Base-by-base conservation (phyloP, 108 stramenopile genomes). In the Mayamaea pseudoterrestris region DNA sequence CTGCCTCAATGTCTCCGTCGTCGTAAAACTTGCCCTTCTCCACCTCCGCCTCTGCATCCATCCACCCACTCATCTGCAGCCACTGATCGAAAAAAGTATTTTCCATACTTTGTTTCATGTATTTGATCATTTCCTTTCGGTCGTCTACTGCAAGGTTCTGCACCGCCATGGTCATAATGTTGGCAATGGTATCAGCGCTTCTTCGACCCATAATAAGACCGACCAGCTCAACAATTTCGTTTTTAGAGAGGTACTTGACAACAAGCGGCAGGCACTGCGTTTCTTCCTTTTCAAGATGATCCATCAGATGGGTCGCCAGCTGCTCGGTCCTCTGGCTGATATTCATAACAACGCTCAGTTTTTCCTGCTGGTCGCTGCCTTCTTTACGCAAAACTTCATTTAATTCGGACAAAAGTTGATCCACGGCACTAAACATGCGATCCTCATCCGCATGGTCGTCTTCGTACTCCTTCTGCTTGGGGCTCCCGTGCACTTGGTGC, bases 401-500 rank as follows among this genome's bases (percentile, higher is more conserved):
- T 35, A 89, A 62, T 40, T 52, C 52, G 5, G 64, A 57, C 27
- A 93, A 46, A n/a, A 87, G 30, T 18, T 50, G 42, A 47, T 86
- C 78, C 53, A 93, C 80, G 37, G 64, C 57, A 18, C 57, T 55
- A 53, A 93, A 93, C 81, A 93, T 88, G n/a, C 71, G 58, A 56
- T 89, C 86, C 59, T 93, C 91, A 37, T 83, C 78, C 0, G 76
- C 80, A 65, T 93, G 91, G 66, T 93, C 91, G 61, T 93, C 91
- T 64, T 93, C 91, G 57, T 89, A 93, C 47, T 83, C 80, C 17
- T 24, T 25, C 65, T 59, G 29, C 55, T 57, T 26, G n/a, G 28
- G 53, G 54, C 26, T 30, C 66, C 72, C 20, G 5, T 68, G 49
- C n/a, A 51, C 49, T 36, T 63, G 57, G 40, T 73, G 64, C 44